Conservation (phyloP, 1,284 basidiomycete species). For the Ceratobasidium sp. region DNA sequence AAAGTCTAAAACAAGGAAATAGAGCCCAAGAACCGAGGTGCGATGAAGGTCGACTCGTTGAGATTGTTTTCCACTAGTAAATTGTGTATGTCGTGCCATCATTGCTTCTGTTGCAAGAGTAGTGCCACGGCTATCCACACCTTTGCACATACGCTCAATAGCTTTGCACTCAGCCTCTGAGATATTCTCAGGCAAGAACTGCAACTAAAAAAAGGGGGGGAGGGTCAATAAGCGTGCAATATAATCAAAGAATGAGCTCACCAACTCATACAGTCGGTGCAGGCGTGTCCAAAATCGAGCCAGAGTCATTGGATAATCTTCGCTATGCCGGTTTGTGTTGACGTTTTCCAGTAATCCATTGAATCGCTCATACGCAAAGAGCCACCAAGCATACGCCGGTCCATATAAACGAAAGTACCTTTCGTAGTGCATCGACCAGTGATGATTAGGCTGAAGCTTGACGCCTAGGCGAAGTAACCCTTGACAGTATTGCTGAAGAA, state of each 20-base stretch:
- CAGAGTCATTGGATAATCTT: background rate
- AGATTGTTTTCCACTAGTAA: background rate
- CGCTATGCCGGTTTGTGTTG: slow-evolving; percentile 49
- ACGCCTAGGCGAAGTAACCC: slow-evolving; percentile 41
- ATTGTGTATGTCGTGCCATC: background rate
- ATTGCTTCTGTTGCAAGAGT: background rate
- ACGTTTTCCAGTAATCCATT: slow-evolving; percentile 56
- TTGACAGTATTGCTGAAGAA: slow-evolving; percentile 49
- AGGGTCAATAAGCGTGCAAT: background rate
- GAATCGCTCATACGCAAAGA: slow-evolving; percentile 55
- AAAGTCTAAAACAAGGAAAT: slow-evolving; percentile 36
- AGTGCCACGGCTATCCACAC: background rate
- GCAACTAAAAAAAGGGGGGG: background rate
- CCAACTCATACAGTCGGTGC: slow-evolving; percentile 52
- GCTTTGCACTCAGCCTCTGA: background rate
- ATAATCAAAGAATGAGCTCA: background rate
- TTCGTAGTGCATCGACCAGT: slow-evolving; percentile 52
- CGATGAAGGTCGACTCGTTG: background rate
- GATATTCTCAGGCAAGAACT: background rate
- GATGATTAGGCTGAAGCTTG: slow-evolving; percentile 52
- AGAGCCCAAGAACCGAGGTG: background rate
- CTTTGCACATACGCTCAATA: background rate
- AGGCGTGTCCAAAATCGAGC: slow-evolving; percentile 50
- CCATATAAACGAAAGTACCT: slow-evolving; percentile 52
- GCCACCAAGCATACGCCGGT: slow-evolving; percentile 56